Evolutionary conservation across 2,329 filamentous ascomycete species (phyloP), one percentile per base, ranked within the genome.

Genomic region (Fusarium sp.): DNA sequence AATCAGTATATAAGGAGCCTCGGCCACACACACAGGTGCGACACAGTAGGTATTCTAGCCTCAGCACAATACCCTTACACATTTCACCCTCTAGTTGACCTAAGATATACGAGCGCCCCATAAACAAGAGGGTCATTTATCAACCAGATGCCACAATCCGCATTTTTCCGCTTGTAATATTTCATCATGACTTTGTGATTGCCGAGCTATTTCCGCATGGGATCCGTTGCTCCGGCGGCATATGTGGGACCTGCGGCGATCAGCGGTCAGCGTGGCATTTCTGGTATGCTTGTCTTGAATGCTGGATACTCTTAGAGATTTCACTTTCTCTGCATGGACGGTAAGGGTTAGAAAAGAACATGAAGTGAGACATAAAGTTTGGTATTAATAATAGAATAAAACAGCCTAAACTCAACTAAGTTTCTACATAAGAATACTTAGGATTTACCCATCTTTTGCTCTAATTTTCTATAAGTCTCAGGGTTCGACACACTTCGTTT

Each of bases 401-500:
- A 27, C 10, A 14, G 7, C 7, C 3, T 13, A 7, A 27, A 45
- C 20, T 32, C 22, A 32, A 46, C 4, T 15, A 13, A 13, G 15
- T 19, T 30, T 30, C 10, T 30, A n/a, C n/a, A 30, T 30, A 30
- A 30, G 13, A 13, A 30, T 30, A 30, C 4, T 11, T 4, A 19
- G 5, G 63, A 52, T 56, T 63, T 56, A 6, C 62, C 58, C 11
- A 73, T 40, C 40, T 72, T 72, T 2, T 14, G 46, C 25, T 65
- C 57, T 6, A 83, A 54, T 50, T 70, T 74, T 33, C 80, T 73
- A 62, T 85, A 87, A 57, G 80, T 80, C 22, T 79, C 79, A 1
- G 80, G 77, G 47, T 84, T 79, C 45, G 78, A 79, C 15, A 88
- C 85, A 61, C 85, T 88, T 4, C 82, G 80, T 73, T 79, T 79